Percentiles rank a stretch among this genome's conserved stretches.
phyloP scores from a whole-genome alignment of 164 flowering plant genomes.

The Piper betle region DNA sequence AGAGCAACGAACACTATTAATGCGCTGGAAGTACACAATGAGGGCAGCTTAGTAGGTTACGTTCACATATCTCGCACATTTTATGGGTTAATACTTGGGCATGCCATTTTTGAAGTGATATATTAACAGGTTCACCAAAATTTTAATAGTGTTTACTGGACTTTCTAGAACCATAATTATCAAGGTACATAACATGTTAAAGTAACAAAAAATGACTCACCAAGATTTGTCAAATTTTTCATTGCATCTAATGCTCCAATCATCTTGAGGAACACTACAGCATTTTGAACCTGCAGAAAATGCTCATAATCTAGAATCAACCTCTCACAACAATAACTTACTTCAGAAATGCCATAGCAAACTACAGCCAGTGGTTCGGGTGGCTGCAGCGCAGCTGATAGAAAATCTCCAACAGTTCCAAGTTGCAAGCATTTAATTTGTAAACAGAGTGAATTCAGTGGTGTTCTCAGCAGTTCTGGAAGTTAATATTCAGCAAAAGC shows the following conservation, averaged over 20 bases:
- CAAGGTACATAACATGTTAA: not conserved
- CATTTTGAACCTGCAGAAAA: slow-evolving; percentile 74
- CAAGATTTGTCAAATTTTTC: slow-evolving; percentile 87
- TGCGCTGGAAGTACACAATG: too few relatives aligned
- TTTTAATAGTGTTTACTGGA: not conserved
- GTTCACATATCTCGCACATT: too few relatives aligned
- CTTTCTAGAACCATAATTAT: not conserved
- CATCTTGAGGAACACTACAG: slow-evolving; percentile 84
- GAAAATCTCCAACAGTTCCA: slow-evolving; percentile 78
- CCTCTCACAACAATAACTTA: too few relatives aligned
- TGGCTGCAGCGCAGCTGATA: slow-evolving; percentile 91
- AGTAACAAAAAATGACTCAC: slow-evolving; percentile 24
- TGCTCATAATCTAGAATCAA: not conserved
- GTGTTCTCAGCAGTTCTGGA: slow-evolving; percentile 96
- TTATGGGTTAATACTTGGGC: not conserved
- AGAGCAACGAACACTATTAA: too few relatives aligned
- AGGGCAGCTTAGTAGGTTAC: too few relatives aligned
- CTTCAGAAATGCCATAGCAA: too few relatives aligned
- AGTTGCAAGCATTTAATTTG: slow-evolving; percentile 95
- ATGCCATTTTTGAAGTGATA: not conserved
- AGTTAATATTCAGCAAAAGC: slow-evolving; percentile 98
- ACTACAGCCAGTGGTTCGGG: slow-evolving; percentile 91
- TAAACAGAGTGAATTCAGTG: slow-evolving; percentile 96
- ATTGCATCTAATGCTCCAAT: slow-evolving; percentile 88
- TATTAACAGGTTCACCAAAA: not conserved